A percentile compares a stretch with the other conserved stretches of the same genome.
Conservation (phyloP, 1,284 basidiomycete genomes). For the Moesziomyces parantarcticus region DNA sequence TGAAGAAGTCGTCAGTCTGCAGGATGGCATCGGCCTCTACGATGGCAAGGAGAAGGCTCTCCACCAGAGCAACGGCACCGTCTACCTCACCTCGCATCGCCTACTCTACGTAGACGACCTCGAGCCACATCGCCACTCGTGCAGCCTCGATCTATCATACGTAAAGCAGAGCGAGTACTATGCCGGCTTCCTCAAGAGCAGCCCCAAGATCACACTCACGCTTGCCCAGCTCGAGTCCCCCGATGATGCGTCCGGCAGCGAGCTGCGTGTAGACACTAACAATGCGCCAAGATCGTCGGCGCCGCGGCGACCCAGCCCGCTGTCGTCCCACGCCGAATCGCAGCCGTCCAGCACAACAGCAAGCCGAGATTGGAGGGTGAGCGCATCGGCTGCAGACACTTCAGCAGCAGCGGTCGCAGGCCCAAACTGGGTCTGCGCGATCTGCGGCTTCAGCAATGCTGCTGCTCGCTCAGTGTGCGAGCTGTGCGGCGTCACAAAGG, state of each 20-base stretch:
- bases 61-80: conserved; percentile 77
- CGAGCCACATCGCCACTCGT: conserved; percentile 69
- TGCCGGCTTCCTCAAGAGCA: conserved; percentile 89
- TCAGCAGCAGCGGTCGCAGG: conserved; percentile 12
- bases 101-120: conserved; percentile 82
- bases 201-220: conserved; percentile 84
- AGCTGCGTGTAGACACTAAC: conserved; percentile 26
- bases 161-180: conserved; percentile 88
- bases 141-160: conserved; percentile 73
- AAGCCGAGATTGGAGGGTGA: conserved; percentile 41
- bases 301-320: conserved; percentile 22
- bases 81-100: conserved; percentile 85
- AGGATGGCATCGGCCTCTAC: conserved; percentile 62
- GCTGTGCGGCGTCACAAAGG: conserved; percentile 58
- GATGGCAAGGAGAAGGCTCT: conserved; percentile 79
- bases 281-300: conserved; percentile 2
- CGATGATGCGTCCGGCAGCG: conserved; percentile 23
- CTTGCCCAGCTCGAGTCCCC: conserved; percentile 24
- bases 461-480: conserved; percentile 29
- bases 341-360: conserved; percentile 9
- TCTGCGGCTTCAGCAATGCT: conserved; percentile 55
- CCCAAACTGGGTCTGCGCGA: conserved; percentile 56
- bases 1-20: conserved; percentile 60
- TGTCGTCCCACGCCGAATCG: conserved; percentile 4
- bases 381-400: conserved; percentile 33